Evolutionary conservation across 2,329 filamentous ascomycete genomes (phyloP), one percentile per base, ranked within the genome.

Genomic region (Trichoderma sp.): DNA sequence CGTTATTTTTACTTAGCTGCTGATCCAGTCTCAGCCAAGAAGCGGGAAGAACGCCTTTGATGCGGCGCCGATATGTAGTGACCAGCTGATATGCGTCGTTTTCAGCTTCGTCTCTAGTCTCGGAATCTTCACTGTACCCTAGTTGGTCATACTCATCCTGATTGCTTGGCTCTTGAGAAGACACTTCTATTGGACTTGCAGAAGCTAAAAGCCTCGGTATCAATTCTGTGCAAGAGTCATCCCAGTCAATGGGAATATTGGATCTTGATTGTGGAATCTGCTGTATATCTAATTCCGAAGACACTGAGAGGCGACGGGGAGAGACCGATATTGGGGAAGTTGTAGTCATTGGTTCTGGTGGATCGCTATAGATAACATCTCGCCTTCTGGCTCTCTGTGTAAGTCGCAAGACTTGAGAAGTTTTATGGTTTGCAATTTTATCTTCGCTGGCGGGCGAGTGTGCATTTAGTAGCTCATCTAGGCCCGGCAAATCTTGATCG

Each of bases 11-110:
- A 72, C 74, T 78, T 35, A 78, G 72, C 68, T 84, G 80, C 69
- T 86, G 84, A 73, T 90, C 87, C 29, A 91, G 76, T 53, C 88
- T 84, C 68, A 91, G 81, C 86, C 88, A 90, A 6, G 89, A 91
- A n/a, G 89, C 89, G 49, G 89, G 89, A 56, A 91, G 81, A 8
- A 91, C 88, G 27, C 88, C 88, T 65, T 83, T 83, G 59, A 91
- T 87, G 63, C 82, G 81, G 64, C 78, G 83, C 43, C 80, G 80
- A 68, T 81, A 79, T 24, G 74, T 76, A 31, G 81, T 76, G n/a
- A 79, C 79, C 14, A 79, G 74, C 29, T 86, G 82, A 2, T 79
- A 79, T 11, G 80, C 79, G n/a, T 73, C 75, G 4, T 74, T 72
- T n/a, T 76, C 76, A 8, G 72, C 72, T 21, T 72, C 76, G 21